A percentile compares a stretch with the other conserved stretches of the same genome.
Evolutionary conservation across 1,284 basidiomycete species (phyloP).

Genomic region (Microbotryomycetes sp.): DNA sequence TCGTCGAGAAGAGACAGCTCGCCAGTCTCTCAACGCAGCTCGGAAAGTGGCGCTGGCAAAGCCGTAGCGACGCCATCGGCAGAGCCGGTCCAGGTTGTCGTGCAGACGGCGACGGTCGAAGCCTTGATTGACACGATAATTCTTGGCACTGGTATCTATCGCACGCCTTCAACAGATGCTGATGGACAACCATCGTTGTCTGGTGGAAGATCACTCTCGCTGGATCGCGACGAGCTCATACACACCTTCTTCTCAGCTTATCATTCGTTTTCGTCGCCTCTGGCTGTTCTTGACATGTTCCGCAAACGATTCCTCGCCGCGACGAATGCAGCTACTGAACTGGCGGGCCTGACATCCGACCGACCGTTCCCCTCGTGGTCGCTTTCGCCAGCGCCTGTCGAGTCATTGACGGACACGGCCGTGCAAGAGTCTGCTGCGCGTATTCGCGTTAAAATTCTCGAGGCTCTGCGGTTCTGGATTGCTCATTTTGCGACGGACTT

Average conservation of each 20-base stretch:
- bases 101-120: constrained; percentile 5
- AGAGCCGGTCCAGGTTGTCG: constrained; percentile 10
- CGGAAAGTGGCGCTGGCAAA: background rate
- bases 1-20: background rate
- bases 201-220: background rate
- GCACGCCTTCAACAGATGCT: constrained; percentile 7
- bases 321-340: constrained; percentile 1
- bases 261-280: constrained; percentile 1
- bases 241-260: constrained; percentile 4
- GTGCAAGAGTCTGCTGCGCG: background rate
- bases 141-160: constrained; percentile 4
- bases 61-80: background rate
- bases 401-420: background rate
- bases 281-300: constrained; percentile 5
- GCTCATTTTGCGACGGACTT: constrained; percentile 2
- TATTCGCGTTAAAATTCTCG: constrained; percentile 3
- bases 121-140: constrained; percentile 4
- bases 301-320: constrained; percentile 9
- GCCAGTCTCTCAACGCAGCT: background rate
- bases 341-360: constrained; percentile 1
- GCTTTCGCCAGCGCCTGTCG: background rate
- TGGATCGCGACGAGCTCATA: constrained; percentile 1
- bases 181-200: constrained; percentile 5
- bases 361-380: constrained; percentile 11
- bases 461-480: constrained; percentile 1